Evolutionary conservation across 345 rosid genomes (phyloP).

Genomic region (Citrus mangshanensis): DNA sequence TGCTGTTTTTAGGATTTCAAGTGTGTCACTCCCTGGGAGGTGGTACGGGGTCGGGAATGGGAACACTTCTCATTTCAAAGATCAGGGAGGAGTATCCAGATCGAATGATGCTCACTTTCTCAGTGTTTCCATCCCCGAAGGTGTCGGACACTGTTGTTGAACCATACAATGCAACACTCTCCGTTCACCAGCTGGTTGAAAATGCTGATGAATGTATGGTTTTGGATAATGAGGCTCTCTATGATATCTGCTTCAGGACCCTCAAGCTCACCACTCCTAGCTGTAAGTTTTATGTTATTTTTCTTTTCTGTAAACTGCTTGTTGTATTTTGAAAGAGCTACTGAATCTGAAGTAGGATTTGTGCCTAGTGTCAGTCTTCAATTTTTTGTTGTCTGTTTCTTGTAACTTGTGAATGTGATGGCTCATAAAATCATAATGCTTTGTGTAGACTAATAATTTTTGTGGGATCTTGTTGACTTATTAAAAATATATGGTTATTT

Average conservation of each 20-base stretch:
- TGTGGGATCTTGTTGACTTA: neutral
- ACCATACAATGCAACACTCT: constrained; percentile 73
- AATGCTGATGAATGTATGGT: constrained; percentile 80
- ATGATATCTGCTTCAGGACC: constrained; percentile 74
- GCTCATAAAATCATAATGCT: neutral
- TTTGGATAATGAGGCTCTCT: constrained; percentile 69
- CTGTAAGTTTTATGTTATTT: constrained; percentile 39
- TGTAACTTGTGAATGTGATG: neutral
- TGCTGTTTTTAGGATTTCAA: constrained; percentile 47
- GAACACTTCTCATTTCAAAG: constrained; percentile 64
- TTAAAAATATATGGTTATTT: neutral
- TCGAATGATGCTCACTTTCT: constrained; percentile 71
- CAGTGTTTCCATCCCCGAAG: constrained; percentile 67
- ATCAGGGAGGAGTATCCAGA: constrained; percentile 71
- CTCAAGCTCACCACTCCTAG: constrained; percentile 76
- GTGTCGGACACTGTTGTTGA: constrained; percentile 76
- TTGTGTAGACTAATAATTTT: neutral
- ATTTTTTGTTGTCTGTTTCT: neutral
- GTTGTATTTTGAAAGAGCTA: too few relatives aligned
- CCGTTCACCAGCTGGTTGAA: constrained; percentile 75
- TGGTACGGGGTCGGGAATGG: constrained; percentile 77
- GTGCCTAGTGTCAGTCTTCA: neutral
- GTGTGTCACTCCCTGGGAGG: constrained; percentile 73
- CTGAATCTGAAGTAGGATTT: neutral
- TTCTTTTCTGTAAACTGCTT: neutral